phyloP scores from a whole-genome alignment of 768 basidiomycete genomes.

The Gelatoporia subvermispora region DNA sequence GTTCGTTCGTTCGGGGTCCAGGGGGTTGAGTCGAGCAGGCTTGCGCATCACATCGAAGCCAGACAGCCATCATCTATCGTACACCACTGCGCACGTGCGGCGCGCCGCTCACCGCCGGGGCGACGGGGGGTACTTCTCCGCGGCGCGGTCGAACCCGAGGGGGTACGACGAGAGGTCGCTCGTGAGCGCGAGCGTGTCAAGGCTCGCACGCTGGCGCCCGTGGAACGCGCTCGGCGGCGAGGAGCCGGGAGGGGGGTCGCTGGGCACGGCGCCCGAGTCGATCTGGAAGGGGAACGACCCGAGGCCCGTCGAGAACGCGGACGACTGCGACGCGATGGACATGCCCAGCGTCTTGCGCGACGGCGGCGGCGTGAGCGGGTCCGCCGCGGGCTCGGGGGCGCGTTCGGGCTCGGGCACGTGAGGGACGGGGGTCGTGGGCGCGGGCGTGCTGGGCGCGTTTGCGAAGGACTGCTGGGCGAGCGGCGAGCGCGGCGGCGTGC shows the following conservation, averaged over 20 bases:
- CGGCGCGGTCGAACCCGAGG: conserved; percentile 55
- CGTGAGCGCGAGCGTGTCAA: conserved; percentile 82
- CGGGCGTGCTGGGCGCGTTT: background rate
- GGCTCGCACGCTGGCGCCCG: conserved; percentile 65
- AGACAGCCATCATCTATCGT: conserved; percentile 7
- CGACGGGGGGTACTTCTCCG: conserved; percentile 11
- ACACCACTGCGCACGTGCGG: conserved; percentile 8
- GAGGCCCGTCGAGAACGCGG: conserved; percentile 75
- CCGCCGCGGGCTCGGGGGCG: conserved; percentile 2
- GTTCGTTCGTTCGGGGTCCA: too few relatives aligned
- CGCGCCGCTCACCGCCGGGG: conserved; percentile 16
- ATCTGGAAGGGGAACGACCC: conserved; percentile 87
- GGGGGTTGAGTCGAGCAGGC: too few relatives aligned
- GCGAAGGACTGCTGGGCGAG: conserved; percentile 53
- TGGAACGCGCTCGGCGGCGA: conserved; percentile 29
- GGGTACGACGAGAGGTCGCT: conserved; percentile 82
- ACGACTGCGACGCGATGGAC: conserved; percentile 73
- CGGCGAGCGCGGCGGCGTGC: conserved; percentile 74
- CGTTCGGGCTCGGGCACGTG: conserved; percentile 6
- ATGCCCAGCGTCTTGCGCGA: conserved; percentile 60
- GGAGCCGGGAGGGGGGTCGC: conserved; percentile 26
- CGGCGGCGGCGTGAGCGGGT: conserved; percentile 36
- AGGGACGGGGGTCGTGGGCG: conserved; percentile 1
- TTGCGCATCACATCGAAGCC: too few relatives aligned
- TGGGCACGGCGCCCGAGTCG: conserved; percentile 49